phyloP scores from a whole-genome alignment of 202 grass and related monocot genomes.

The Carex arenaria region DNA sequence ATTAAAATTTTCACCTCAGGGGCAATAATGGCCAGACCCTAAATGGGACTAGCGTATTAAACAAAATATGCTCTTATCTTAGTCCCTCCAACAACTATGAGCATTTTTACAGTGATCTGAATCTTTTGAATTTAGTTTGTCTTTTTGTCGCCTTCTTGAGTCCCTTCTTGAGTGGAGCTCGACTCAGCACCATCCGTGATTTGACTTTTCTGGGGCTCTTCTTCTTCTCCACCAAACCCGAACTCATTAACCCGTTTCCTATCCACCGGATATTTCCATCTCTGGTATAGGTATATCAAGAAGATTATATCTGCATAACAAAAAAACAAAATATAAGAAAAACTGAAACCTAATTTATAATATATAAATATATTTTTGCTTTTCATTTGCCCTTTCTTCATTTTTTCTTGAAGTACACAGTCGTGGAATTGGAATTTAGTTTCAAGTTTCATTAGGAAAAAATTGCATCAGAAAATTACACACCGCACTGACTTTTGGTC shows the following conservation, averaged over 20 bases:
- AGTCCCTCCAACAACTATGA: neutral
- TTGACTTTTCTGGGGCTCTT: slow-evolving; percentile 35
- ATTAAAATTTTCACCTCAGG: slow-evolving; percentile 20
- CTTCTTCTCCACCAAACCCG: slow-evolving; percentile 94
- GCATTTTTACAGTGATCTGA: neutral
- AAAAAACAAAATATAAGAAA: neutral
- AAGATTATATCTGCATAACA: slow-evolving; percentile 79
- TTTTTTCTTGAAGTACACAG: neutral
- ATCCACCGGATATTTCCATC: slow-evolving; percentile 93
- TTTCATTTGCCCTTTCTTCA: neutral
- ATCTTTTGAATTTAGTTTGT: slow-evolving; percentile 14
- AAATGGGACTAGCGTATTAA: neutral
- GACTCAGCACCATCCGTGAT: slow-evolving; percentile 42
- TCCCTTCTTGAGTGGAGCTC: slow-evolving; percentile 24
- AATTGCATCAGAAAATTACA: neutral
- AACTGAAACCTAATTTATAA: neutral
- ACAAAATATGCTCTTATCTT: slow-evolving; percentile 18
- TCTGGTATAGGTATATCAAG: slow-evolving; percentile 98
- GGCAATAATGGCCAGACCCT: slow-evolving; percentile 19
- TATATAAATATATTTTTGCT: neutral
- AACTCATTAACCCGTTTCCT: slow-evolving; percentile 93
- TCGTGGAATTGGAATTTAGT: neutral
- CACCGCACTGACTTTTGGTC: neutral
- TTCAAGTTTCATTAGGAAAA: neutral
- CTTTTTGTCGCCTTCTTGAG: slow-evolving; percentile 31